Evolutionary conservation across 352 stramenopile genomes (phyloP).

Genomic region (Phytophthora parvispora): DNA sequence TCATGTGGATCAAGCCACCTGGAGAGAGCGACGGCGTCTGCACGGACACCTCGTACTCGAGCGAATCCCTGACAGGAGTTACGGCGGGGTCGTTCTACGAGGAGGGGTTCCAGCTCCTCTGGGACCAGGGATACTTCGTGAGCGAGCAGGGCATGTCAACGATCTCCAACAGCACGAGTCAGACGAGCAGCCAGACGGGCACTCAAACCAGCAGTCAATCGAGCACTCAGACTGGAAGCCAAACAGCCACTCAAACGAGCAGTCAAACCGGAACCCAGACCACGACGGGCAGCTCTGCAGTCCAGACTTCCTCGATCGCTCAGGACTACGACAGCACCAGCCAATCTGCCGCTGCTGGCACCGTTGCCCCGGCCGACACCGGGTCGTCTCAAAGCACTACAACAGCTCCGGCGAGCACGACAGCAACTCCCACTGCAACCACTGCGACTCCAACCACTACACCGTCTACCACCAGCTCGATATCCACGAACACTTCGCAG

Average conservation of each 20-base stretch:
- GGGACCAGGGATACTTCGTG: slow-evolving; percentile 81
- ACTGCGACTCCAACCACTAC: slow-evolving; percentile 19
- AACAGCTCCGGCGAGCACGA: slow-evolving; percentile 3
- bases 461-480: slow-evolving; percentile 5
- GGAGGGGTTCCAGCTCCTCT: slow-evolving; percentile 62
- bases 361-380: slow-evolving; percentile 20
- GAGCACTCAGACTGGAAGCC: slow-evolving; percentile 10
- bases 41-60: slow-evolving; percentile 44
- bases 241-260: background rate
- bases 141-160: slow-evolving; percentile 33
- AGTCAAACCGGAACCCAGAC: slow-evolving; percentile 21
- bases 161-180: slow-evolving; percentile 24
- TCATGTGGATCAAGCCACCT: slow-evolving; percentile 74
- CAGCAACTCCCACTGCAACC: background rate
- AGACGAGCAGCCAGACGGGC: slow-evolving; percentile 15
- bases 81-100: slow-evolving; percentile 65
- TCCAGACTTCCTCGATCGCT: slow-evolving; percentile 15
- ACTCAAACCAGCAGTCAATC: slow-evolving; percentile 10
- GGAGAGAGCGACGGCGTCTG: slow-evolving; percentile 76
- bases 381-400: slow-evolving; percentile 14
- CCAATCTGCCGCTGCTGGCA: slow-evolving; percentile 18
- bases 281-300: slow-evolving; percentile 2
- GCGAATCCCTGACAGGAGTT: slow-evolving; percentile 42
- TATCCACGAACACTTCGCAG: slow-evolving; percentile 9
- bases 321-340: slow-evolving; percentile 26